Conservation (phyloP, 768 basidiomycete species). For the Suillus luteus region DNA sequence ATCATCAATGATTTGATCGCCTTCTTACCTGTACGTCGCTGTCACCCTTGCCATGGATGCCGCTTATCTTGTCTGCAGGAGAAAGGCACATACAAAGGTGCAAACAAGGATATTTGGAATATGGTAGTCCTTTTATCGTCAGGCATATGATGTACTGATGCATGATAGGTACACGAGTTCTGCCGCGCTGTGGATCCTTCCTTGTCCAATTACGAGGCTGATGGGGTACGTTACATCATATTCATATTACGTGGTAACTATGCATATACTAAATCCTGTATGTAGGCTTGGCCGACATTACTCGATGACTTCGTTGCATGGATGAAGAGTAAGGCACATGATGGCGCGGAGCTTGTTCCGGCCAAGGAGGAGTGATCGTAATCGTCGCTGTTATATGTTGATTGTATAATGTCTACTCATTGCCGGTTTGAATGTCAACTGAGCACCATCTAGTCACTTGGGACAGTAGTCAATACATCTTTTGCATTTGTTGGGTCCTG, state of each 20-base stretch:
- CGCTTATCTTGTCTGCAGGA: conserved; percentile 30
- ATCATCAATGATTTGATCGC: conserved; percentile 63
- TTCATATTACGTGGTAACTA: background rate
- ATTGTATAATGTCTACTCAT: background rate
- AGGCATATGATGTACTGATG: conserved; percentile 2
- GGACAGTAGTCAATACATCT: conserved; percentile 8
- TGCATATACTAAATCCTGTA: conserved; percentile 27
- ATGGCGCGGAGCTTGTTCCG: conserved; percentile 5
- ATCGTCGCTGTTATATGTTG: background rate
- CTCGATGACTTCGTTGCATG: conserved; percentile 77
- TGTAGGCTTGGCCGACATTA: conserved; percentile 80
- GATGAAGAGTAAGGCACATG: conserved; percentile 44
- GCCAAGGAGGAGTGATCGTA: conserved; percentile 10
- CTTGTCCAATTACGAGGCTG: conserved; percentile 69
- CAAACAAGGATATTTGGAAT: conserved; percentile 84
- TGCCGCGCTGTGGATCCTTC: conserved; percentile 60
- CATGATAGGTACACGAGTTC: conserved; percentile 71
- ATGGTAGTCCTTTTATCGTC: conserved; percentile 54
- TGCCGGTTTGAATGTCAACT: conserved; percentile 1
- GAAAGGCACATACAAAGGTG: conserved; percentile 65
- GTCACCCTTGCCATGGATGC: background rate
- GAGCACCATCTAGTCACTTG: conserved; percentile 5
- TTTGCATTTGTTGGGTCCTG: conserved; percentile 7
- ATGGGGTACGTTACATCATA: conserved; percentile 57
- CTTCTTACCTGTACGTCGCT: conserved; percentile 59